phyloP scores from a whole-genome alignment of 2,329 filamentous ascomycete genomes.

The Xylaria polymorpha region DNA sequence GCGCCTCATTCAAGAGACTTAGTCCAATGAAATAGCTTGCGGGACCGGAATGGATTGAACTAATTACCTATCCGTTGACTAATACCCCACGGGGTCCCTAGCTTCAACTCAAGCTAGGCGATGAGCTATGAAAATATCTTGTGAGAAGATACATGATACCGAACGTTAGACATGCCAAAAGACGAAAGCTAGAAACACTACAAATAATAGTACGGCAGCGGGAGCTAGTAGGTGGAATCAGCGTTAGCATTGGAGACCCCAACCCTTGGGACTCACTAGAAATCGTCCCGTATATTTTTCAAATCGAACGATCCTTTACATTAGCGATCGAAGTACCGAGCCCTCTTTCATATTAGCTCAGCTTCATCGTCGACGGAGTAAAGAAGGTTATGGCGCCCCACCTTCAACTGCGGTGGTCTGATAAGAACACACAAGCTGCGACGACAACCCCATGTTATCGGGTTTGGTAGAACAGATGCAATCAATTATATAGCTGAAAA shows the following conservation, averaged over 20 bases:
- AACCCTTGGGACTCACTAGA: neutral
- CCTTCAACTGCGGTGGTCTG: neutral
- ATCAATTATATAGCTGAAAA: neutral
- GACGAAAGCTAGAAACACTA: neutral
- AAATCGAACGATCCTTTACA: too few species aligned
- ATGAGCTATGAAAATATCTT: slow-evolving; percentile 2
- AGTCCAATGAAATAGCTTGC: neutral
- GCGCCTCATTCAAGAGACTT: neutral
- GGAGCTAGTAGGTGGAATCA: neutral
- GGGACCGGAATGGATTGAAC: neutral
- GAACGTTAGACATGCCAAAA: neutral
- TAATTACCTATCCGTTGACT: neutral
- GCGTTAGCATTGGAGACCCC: neutral
- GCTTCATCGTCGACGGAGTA: neutral
- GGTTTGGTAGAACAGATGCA: neutral
- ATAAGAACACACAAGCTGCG: too few species aligned
- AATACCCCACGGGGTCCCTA: neutral
- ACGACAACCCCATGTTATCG: neutral
- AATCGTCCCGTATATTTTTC: too few species aligned
- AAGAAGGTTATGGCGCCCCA: neutral
- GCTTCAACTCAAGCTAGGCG: neutral
- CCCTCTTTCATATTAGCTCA: neutral
- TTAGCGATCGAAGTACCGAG: too few species aligned
- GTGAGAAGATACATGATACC: neutral
- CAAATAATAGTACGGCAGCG: neutral